Conservation (phyloP, 2,329 filamentous ascomycete genomes). For the Monosporascus sp. region DNA sequence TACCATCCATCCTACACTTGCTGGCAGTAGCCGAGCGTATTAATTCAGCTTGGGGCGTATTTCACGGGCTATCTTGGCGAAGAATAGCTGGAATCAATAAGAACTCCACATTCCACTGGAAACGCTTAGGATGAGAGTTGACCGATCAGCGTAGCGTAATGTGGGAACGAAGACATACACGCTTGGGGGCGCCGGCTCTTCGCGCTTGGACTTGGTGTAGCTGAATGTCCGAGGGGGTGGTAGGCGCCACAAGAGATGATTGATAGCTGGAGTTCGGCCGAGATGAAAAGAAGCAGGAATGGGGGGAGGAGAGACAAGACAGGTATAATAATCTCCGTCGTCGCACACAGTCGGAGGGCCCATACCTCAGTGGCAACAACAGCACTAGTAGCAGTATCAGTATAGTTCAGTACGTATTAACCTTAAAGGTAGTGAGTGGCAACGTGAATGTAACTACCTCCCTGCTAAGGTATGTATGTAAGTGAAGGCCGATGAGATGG, state of each 20-base stretch:
- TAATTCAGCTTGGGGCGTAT: conserved; percentile 1
- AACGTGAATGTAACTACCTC: not conserved
- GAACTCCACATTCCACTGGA: conserved; percentile 14
- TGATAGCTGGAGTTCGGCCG: conserved; percentile 5
- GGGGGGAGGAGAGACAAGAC: conserved; percentile 10
- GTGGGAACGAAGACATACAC: conserved; percentile 1
- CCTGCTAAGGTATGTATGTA: not conserved
- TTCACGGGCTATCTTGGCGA: conserved; percentile 5
- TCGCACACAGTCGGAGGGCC: conserved; percentile 5
- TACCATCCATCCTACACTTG: conserved; percentile 23
- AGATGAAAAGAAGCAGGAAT: conserved; percentile 4
- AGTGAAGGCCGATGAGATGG: not conserved
- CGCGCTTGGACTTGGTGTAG: not conserved
- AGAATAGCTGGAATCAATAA: conserved; percentile 9
- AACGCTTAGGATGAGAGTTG: conserved; percentile 8
- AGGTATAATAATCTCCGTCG: conserved; percentile 16
- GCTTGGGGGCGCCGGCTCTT: not conserved
- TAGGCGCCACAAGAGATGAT: not conserved
- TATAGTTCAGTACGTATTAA: not conserved
- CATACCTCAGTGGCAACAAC: not conserved
- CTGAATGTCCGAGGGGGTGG: not conserved
- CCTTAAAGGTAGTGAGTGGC: not conserved
- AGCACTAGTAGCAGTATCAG: not conserved
- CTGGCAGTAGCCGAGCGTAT: not conserved
- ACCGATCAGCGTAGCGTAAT: not conserved